Base-by-base conservation (phyloP, 345 rosid species). In the Rubroshorea leprosula region DNA sequence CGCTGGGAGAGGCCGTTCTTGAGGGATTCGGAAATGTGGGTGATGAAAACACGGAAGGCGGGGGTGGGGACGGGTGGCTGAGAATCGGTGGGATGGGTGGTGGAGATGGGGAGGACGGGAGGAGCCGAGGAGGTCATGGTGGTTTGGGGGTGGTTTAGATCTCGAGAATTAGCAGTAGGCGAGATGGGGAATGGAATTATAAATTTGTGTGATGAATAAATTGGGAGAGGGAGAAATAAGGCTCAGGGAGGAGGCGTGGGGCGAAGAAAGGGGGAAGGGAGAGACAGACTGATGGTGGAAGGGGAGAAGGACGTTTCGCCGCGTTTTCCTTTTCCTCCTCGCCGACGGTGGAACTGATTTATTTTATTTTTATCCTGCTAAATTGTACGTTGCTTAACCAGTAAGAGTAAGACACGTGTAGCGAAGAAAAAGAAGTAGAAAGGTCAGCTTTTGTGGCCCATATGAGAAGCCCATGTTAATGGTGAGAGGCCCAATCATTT, bases 1-100 rank as follows among this genome's bases (percentile, higher is more conserved):
- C 86, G 81, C 23, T 78, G 75, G 11, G 86, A 72, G 60, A 81
- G 59, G 12, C 80, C 81, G 43, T 69, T 64, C 49, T 63, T 68
- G 49, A 81, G 55, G 55, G 79, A 63, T 5, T 76, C 82, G 14
- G 77, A 44, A 57, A 81, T 53, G 27, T 66, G 66, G 52, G 64
- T 69, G 65, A 78, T 41, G 66, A 76, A 68, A 3, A 60, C 50
- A 14, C 80, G 84, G 55, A 82, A 67, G 0, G 78, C 81, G 0
- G 86, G 79, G 0, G 81, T 74, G 0, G 79, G 67, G 24, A 69
- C 56, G 0, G 80, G 81, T 6, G 79, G 54, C 9, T 73, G 79
- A 0, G 80, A 74, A 52, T 74, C 78, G 44, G 66, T 59, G 58
- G 79, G 45, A 62, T 73, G 81, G 2, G 67, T 11, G 2, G 49